Base-by-base conservation (phyloP, 73 alveolate genomes). In the Paramecium caudatum region DNA sequence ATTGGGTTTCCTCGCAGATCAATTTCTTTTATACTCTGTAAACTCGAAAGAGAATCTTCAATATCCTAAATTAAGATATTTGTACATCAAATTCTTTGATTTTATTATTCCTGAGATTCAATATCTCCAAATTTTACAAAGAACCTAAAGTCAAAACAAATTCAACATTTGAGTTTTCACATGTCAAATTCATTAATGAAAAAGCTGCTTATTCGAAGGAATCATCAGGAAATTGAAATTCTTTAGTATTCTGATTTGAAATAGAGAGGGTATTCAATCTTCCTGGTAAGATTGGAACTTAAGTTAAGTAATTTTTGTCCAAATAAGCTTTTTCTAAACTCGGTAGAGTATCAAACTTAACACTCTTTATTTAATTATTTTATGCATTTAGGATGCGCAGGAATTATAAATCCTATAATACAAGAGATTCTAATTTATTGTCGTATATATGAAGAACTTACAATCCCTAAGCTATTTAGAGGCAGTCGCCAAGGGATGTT, bases 1-100 rank as follows among this genome's bases (percentile, higher is more conserved):
- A 74, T 74, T 16, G 88, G 88, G 8, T 74, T 74, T 1, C 88
- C 88, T 74, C 88, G 36, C 21, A 74, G 16, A 74, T 74, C 88
- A 39, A 74, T 74, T 74, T 74, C 88, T 74, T 39, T 74, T 0
- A 74, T 74, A 21, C 32, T 74, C 7, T 13, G 43, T 1, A 74
- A 25, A 37, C 17, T 21, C 1, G 88, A 45, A 39, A 39, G 9
- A 10, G 80, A 55, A 55, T 23, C 45, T 23, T 23, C 41, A 23
- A 23, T 17, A 23, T 4, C 80, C 45, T 50, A 50, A 50, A 16
- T 50, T 25, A 15, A 19, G 21, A 17, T 8, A 49, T 0, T 49
- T 49, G 4, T 50, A 50, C 69, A 16, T 74, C 88, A 21, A 74
- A 74, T 37, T 43, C 65, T 41, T 41, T 74, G 9, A 74, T 74